Conservation (phyloP, 1,139 yeast species). For the Pichia sp. region DNA sequence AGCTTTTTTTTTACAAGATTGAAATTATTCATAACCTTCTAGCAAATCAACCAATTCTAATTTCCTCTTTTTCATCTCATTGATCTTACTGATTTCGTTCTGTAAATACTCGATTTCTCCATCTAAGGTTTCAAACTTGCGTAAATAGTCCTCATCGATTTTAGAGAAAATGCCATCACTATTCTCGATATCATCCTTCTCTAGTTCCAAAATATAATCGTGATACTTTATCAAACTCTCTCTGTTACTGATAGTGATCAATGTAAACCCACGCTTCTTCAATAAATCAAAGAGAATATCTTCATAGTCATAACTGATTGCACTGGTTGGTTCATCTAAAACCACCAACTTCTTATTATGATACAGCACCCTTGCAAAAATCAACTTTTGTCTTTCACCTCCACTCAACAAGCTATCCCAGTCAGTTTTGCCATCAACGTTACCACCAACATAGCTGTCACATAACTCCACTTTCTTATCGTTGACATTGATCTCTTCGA, state of each 20-base stretch:
- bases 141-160: conserved; percentile 33
- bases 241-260: conserved; percentile 81
- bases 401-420: conserved; percentile 95
- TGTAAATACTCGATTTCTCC: conserved; percentile 62
- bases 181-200: conserved; percentile 53
- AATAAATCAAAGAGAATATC: conserved; percentile 79
- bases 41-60: conserved; percentile 33
- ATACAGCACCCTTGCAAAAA: conserved; percentile 83
- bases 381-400: conserved; percentile 89
- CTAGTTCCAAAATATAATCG: conserved; percentile 58
- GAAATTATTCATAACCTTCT: conserved; percentile 31
- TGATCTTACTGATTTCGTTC: conserved; percentile 49
- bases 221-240: conserved; percentile 85
- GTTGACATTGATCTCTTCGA: conserved; percentile 27
- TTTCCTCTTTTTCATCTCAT: conserved; percentile 49
- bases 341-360: conserved; percentile 79
- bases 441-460: conserved; percentile 26
- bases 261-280: conserved; percentile 65
- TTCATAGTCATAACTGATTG: conserved; percentile 88
- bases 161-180: conserved; percentile 32
- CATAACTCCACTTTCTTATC: conserved; percentile 24
- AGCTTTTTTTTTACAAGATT: background rate
- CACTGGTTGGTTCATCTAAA: conserved; percentile 90
- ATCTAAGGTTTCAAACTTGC: conserved; percentile 41
- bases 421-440: conserved; percentile 27